Evolutionary conservation across 495 filamentous ascomycete species (phyloP).

Genomic region (Trichoderma asperelloides): DNA sequence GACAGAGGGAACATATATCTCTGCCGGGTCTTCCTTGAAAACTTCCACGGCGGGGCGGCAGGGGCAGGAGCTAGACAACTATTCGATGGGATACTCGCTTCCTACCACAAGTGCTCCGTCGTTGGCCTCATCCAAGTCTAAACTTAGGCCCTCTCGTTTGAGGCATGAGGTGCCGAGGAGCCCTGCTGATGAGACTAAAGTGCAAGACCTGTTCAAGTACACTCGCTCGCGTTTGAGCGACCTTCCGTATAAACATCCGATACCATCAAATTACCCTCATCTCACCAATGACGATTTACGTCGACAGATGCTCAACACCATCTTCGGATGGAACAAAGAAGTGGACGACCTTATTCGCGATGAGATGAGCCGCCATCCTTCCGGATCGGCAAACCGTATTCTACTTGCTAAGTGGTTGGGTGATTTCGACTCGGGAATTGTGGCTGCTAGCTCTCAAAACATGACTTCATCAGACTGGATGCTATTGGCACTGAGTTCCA

Average conservation of each 20-base stretch:
- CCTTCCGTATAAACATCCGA: constrained; percentile 63
- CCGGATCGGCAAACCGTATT: constrained; percentile 65
- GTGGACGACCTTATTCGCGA: constrained; percentile 75
- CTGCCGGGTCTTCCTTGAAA: constrained; percentile 47
- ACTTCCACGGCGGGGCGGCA: constrained; percentile 27
- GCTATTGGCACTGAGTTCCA: constrained; percentile 84
- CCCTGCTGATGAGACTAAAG: constrained; percentile 49
- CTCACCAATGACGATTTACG: constrained; percentile 79
- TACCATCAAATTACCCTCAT: constrained; percentile 49
- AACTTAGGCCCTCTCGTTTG: constrained; percentile 57
- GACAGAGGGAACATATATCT: constrained; percentile 55
- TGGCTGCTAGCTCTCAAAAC: constrained; percentile 69
- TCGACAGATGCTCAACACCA: constrained; percentile 82
- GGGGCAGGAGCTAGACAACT: constrained; percentile 42
- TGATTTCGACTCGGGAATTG: constrained; percentile 70
- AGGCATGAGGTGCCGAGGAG: constrained; percentile 70
- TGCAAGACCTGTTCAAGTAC: constrained; percentile 61
- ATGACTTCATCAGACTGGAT: constrained; percentile 94
- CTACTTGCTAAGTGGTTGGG: constrained; percentile 87
- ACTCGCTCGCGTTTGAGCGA: constrained; percentile 65
- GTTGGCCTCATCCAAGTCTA: constrained; percentile 46
- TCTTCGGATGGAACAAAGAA: constrained; percentile 93
- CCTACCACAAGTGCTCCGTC: constrained; percentile 38
- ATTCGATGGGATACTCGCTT: constrained; percentile 33
- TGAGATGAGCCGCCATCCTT: constrained; percentile 67